These are phyloP conservation scores for Crucibulum laeve DNA, from an alignment of 768 basidiomycete genomes.

Conservation along the genomic window DNA sequence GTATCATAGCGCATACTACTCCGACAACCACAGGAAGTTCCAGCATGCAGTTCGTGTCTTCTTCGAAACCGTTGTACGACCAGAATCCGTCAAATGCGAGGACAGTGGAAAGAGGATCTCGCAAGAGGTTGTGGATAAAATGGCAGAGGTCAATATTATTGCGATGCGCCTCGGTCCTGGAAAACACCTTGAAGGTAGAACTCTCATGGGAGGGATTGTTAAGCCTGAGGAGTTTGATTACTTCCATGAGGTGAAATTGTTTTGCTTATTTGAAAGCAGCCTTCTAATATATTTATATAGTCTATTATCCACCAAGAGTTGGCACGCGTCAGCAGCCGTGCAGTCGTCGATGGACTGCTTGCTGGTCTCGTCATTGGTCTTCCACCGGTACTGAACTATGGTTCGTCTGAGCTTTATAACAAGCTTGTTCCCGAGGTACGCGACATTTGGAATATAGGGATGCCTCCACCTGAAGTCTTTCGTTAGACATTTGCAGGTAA, in stretches of 20 bases:
- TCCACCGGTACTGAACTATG: slow-evolving; percentile 88
- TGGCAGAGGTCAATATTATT: slow-evolving; percentile 73
- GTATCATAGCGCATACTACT: slow-evolving; percentile 76
- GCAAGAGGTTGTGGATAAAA: slow-evolving; percentile 79
- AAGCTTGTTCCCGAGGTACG: slow-evolving; percentile 68
- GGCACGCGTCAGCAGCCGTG: slow-evolving; percentile 77
- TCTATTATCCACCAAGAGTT: slow-evolving; percentile 81
- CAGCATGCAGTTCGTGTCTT: slow-evolving; percentile 75
- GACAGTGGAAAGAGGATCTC: slow-evolving; percentile 84
- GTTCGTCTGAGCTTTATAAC: slow-evolving; percentile 64
- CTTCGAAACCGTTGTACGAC: slow-evolving; percentile 66
- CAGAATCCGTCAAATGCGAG: slow-evolving; percentile 77
- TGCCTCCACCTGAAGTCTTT: neutral
- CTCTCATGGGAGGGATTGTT: slow-evolving; percentile 70
- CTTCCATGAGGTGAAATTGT: slow-evolving; percentile 74
- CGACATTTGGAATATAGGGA: neutral
- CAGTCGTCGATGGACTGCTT: slow-evolving; percentile 83
- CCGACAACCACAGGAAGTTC: slow-evolving; percentile 66
- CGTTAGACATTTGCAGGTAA: slow-evolving; percentile 54
- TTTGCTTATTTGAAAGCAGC: neutral
- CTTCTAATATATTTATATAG: slow-evolving; percentile 26
- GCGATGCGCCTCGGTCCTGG: slow-evolving; percentile 92
- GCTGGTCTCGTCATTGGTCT: slow-evolving; percentile 84
- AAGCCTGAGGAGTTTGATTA: slow-evolving; percentile 88
- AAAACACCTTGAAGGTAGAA: slow-evolving; percentile 77